Percentiles rank a stretch among this genome's conserved stretches.
Evolutionary conservation across 2,329 filamentous ascomycete genomes (phyloP).

Genomic region (Colletotrichum echinochloae): DNA sequence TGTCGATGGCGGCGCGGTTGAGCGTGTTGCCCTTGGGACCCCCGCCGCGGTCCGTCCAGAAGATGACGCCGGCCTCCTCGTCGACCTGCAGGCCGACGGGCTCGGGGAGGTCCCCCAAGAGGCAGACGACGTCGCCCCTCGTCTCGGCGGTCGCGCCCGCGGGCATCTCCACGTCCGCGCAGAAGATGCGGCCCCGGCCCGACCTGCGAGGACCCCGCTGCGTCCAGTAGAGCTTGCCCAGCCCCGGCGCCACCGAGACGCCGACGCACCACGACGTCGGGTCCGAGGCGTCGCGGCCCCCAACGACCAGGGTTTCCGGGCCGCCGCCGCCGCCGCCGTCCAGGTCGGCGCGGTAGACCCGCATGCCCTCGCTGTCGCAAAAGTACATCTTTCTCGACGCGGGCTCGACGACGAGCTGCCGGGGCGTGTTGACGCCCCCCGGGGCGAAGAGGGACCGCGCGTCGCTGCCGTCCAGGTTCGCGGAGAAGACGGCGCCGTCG

Average conservation of each 20-base stretch:
- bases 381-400: conserved; percentile 53
- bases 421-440: conserved; percentile 62
- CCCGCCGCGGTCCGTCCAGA: conserved; percentile 73
- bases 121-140: conserved; percentile 55
- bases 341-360: conserved; percentile 53
- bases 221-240: conserved; percentile 67
- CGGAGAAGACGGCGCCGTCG: conserved; percentile 58
- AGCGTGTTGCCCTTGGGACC: conserved; percentile 65
- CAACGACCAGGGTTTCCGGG: conserved; percentile 56
- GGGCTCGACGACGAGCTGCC: conserved; percentile 54
- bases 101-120: conserved; percentile 62
- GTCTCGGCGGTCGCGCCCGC: conserved; percentile 48
- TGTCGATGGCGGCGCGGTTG: conserved; percentile 51
- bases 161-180: conserved; percentile 57
- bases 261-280: conserved; percentile 66
- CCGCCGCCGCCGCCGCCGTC: conserved; percentile 54
- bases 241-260: conserved; percentile 58
- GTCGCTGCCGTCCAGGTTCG: conserved; percentile 63
- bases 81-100: conserved; percentile 70
- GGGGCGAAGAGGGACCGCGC: conserved; percentile 55
- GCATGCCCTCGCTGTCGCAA: conserved; percentile 58
- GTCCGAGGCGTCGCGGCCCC: conserved; percentile 49
- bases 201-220: conserved; percentile 69
- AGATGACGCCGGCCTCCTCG: conserved; percentile 57
- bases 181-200: conserved; percentile 63